These are phyloP conservation scores for Nitzschia putrida DNA, from an alignment of 108 stramenopile species.

Conservation along the genomic window DNA sequence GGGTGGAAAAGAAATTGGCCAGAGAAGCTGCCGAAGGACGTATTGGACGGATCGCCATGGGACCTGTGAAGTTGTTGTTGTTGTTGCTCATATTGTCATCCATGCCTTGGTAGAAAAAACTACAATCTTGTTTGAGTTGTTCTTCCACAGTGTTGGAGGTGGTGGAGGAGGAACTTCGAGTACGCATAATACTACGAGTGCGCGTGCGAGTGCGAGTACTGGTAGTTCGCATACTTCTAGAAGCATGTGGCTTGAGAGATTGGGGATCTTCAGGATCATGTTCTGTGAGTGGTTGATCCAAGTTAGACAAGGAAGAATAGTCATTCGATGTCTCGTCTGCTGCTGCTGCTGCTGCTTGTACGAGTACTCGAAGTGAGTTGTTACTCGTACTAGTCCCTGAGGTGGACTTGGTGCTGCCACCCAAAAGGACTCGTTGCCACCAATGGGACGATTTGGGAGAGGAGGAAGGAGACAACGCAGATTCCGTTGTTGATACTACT, in stretches of 20 bases:
- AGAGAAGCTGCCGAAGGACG: constrained; percentile 13
- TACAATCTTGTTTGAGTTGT: constrained; percentile 40
- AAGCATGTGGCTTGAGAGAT: no score
- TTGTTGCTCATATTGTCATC: constrained; percentile 14
- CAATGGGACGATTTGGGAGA: neutral
- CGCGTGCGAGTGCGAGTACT: no score
- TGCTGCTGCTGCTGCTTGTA: no score
- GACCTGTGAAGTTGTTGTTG: no score
- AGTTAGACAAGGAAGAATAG: no score
- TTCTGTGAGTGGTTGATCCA: no score
- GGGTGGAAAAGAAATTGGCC: constrained; percentile 9
- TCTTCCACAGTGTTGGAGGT: constrained; percentile 29
- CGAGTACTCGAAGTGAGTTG: no score
- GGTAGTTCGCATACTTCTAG: no score
- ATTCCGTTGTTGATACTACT: neutral
- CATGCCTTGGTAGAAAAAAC: constrained; percentile 51
- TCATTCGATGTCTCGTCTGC: no score
- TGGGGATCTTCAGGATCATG: no score
- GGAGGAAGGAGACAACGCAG: neutral
- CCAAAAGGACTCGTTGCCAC: neutral
- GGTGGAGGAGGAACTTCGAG: neutral
- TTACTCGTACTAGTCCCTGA: no score
- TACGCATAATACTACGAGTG: no score
- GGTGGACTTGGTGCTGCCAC: neutral
- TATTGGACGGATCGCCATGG: neutral